Base-by-base conservation (phyloP, 257 asterid species). In the Fraxinus americana region DNA sequence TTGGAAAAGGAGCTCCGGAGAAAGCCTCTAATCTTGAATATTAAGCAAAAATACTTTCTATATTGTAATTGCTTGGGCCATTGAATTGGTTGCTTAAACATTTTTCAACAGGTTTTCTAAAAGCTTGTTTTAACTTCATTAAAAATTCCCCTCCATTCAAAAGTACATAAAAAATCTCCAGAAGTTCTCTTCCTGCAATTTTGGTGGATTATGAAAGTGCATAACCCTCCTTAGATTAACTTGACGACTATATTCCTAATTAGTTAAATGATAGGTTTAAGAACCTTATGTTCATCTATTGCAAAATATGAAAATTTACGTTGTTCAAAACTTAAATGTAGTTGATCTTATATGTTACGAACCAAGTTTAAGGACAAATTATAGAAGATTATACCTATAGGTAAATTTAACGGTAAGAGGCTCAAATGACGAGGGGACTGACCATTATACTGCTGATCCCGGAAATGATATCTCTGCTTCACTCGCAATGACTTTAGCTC, bases 401-500 rank as follows among this genome's bases (percentile, higher is more conserved):
- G 27, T 54, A 54, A 16, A n/a, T 17, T 54, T 61, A 23, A 61
- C 0, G 16, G 32, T 21, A 61, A 21, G 67, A 21, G 30, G 67
- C 5, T 1, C 32, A 61, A 59, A 13, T 7, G 17, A 19, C 6
- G 25, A 27, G 36, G 76, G 68, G 43, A 79, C 84, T 74, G 23
- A 85, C 91, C 87, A 41, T 87, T 85, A 76, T 85, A 76, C 72
- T 83, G 86, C 45, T 81, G 86, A 82, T 87, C 91, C 38, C 91
- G 75, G 80, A 80, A 87, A 72, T 85, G 43, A 76, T 8, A 85
- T 71, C 91, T 87, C 79, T 87, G 91, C 77, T 85, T 87, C 41
- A 80, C 80, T 0, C 77, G 79, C 79, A 87, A 77, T 48, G 86
- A 73, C 85, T 83, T 79, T 71, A 87, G 82, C 68, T 87, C 89